A percentile compares a stretch with the other conserved stretches of the same genome.
Evolutionary conservation across 306 rosid species (phyloP).

Genomic region (Sicyos edulis): DNA sequence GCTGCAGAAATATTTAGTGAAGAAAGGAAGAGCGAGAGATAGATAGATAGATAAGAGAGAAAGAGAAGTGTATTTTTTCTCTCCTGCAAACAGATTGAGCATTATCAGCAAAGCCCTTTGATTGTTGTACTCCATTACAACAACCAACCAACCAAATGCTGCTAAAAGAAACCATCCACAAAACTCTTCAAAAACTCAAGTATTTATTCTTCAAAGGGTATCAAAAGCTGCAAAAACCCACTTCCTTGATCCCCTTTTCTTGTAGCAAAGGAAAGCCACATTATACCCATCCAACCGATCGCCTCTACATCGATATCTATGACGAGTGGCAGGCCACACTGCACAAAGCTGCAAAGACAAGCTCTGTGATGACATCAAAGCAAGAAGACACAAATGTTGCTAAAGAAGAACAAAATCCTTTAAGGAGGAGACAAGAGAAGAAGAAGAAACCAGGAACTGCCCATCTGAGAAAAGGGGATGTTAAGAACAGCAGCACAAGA

Average conservation of each 20-base stretch:
- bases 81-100: constrained; percentile 1
- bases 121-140: constrained; percentile 24
- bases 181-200: constrained; percentile 44
- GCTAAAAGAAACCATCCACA: constrained; percentile 47
- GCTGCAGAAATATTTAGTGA: constrained; percentile 28
- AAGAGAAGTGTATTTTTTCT: too few species aligned
- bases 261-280: constrained; percentile 35
- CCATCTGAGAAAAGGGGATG: constrained; percentile 33
- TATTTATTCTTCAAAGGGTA: constrained; percentile 50
- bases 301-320: constrained; percentile 51
- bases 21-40: too few species aligned
- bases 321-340: constrained; percentile 34
- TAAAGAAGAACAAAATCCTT: constrained; percentile 31
- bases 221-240: constrained; percentile 56
- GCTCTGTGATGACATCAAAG: constrained; percentile 21
- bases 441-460: constrained; percentile 25
- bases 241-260: constrained; percentile 49
- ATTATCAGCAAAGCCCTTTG: constrained; percentile 24
- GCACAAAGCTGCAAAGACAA: too few species aligned
- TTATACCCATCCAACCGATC: constrained; percentile 34
- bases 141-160: constrained; percentile 43
- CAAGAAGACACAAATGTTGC: constrained; percentile 25
- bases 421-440: constrained; percentile 33
- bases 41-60: too few species aligned
- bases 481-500: constrained; percentile 24